Conservation (phyloP, 345 rosid genomes). For the Nasturtium officinale region DNA sequence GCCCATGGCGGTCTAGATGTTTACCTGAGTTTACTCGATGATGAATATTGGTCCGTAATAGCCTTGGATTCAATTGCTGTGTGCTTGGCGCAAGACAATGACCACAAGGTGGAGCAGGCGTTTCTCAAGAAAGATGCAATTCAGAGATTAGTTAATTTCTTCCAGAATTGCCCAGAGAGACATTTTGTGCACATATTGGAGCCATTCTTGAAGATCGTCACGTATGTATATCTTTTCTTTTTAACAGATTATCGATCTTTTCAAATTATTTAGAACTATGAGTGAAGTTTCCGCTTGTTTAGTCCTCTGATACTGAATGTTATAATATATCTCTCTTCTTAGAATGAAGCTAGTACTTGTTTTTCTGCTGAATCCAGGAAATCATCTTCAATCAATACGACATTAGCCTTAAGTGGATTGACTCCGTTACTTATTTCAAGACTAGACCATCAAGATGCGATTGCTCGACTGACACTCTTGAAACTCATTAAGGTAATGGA, state of each 20-base stretch:
- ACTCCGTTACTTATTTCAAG: constrained; percentile 84
- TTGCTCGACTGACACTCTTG: constrained; percentile 90
- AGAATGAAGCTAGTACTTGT: constrained; percentile 47
- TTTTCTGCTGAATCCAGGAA: constrained; percentile 68
- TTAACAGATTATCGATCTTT: constrained; percentile 2
- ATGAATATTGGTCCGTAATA: constrained; percentile 81
- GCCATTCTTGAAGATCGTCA: constrained; percentile 94
- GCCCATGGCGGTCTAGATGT: constrained; percentile 97
- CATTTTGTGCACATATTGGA: constrained; percentile 95
- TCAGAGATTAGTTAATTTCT: constrained; percentile 84
- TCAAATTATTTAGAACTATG: constrained; percentile 9
- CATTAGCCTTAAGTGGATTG: constrained; percentile 91
- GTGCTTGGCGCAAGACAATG: constrained; percentile 97
- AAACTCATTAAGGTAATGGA: constrained; percentile 86
- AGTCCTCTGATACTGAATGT: neutral
- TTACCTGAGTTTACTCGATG: constrained; percentile 86
- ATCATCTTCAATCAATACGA: constrained; percentile 88
- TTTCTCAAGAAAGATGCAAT: constrained; percentile 89
- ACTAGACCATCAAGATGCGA: constrained; percentile 94
- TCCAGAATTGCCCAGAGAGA: constrained; percentile 92
- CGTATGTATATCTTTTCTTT: constrained; percentile 52
- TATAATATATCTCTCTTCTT: constrained; percentile 18
- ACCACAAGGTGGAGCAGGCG: constrained; percentile 93
- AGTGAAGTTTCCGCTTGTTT: constrained; percentile 3
- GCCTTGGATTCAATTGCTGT: constrained; percentile 96